These are phyloP conservation scores for Aspergillus avenaceus DNA, from an alignment of 495 filamentous ascomycete species.

Conservation along the genomic window DNA sequence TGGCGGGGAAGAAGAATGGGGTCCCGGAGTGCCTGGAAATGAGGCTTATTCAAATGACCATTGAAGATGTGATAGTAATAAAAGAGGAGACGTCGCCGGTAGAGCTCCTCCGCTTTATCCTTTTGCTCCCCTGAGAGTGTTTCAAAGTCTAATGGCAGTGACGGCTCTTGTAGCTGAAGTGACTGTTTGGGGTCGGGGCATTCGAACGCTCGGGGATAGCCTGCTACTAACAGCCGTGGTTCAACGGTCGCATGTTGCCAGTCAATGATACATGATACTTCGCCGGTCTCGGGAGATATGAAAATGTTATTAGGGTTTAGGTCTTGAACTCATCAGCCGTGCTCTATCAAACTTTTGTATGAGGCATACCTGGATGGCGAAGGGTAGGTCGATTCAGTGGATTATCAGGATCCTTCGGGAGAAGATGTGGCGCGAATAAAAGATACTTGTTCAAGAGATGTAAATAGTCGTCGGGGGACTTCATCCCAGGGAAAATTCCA, in stretches of 20 bases:
- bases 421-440: conserved; percentile 16
- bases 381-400: conserved; percentile 3
- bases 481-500: conserved; percentile 16
- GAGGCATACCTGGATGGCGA: conserved; percentile 13
- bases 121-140: neutral
- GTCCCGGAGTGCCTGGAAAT: conserved; percentile 2
- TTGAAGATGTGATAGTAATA: conserved; percentile 5
- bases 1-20: neutral
- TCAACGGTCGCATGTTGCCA: conserved; percentile 6
- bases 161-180: neutral
- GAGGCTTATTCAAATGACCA: conserved; percentile 2
- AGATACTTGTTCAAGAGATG: conserved; percentile 20
- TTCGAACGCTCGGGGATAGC: conserved; percentile 2
- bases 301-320: conserved; percentile 3
- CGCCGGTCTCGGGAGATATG: neutral
- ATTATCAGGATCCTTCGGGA: conserved; percentile 6
- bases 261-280: conserved; percentile 10
- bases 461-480: conserved; percentile 11
- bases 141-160: neutral
- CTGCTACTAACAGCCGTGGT: neutral
- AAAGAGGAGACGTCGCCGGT: neutral
- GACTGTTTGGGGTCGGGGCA: conserved; percentile 2
- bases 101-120: conserved; percentile 1
- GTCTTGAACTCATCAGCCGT: neutral
- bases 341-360: neutral